Evolutionary conservation across 1,139 yeast genomes (phyloP), one percentile per base, ranked within the genome.

Genomic region (Pichia sp.): DNA sequence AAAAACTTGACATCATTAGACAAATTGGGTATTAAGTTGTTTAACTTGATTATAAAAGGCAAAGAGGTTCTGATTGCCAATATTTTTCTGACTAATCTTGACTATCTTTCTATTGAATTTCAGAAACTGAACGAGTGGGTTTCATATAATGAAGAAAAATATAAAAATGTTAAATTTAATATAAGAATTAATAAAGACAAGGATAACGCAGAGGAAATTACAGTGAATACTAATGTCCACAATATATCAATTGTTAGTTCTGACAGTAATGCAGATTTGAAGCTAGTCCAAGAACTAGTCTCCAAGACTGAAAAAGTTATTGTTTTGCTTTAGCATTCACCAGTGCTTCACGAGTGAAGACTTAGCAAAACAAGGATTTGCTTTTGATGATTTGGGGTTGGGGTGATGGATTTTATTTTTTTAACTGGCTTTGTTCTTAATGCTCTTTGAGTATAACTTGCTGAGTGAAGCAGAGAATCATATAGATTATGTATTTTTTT

Each of bases 221-320:
- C n/a, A n/a, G n/a, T n/a, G n/a, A n/a, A n/a, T n/a, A n/a, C 45
- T 4, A 44, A 46, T 5, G 44, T 54, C 16, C 57, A 55, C 39
- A 54, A 55, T 32, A 43, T 59, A 42, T 50, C 54, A 16, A 46
- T 57, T 26, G 42, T 54, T 7, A 29, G 33, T 29, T 7, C 33
- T 7, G 10, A 29, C 9, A 34, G 36, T 16, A 11, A 6, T 9
- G 26, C 9, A 34, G 36, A 34, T 34, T 10, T 11, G 36, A 34
- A 34, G 6, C 36, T 34, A 34, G 26, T 34, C 7, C 7, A 10
- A 5, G 47, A 49, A 27, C 44, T 57, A 33, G 51, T 56, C 11
- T 45, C 37, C 1, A 39, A 43, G 31, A 53, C 57, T 36, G 53
- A 53, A 37, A 59, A 59, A 44, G 50, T 59, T n/a, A 37, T 59